phyloP scores from a whole-genome alignment of 2,329 filamentous ascomycete genomes.

The Colletotrichum theobromicola region DNA sequence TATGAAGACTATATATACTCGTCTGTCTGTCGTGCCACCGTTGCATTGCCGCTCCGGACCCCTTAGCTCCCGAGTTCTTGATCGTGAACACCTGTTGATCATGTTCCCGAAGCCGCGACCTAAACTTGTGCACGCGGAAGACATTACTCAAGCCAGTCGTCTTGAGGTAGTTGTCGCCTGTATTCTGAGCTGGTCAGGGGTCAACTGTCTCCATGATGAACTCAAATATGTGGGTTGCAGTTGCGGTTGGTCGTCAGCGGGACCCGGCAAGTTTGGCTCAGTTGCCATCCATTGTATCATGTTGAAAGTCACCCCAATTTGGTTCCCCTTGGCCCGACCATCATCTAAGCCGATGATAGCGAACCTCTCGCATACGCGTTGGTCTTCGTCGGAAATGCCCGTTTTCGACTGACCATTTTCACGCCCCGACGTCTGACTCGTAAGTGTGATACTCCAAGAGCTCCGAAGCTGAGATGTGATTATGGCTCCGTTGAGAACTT shows the following conservation, averaged over 20 bases:
- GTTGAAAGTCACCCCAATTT: background rate
- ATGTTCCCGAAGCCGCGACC: background rate
- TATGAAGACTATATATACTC: background rate
- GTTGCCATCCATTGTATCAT: background rate
- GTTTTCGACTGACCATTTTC: background rate
- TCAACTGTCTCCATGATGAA: background rate
- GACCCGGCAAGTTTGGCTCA: background rate
- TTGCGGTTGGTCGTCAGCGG: background rate
- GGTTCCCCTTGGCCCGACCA: background rate
- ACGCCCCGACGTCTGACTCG: background rate
- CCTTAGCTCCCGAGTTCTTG: background rate
- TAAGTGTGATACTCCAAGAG: background rate
- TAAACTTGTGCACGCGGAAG: background rate
- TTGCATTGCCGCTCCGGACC: background rate
- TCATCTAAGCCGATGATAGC: background rate
- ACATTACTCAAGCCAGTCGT: background rate
- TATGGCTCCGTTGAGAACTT: background rate
- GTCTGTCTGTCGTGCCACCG: background rate
- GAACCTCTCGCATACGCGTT: background rate
- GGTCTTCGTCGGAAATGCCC: background rate
- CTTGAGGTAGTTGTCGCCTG: background rate
- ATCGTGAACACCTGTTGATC: background rate
- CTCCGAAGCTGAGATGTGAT: background rate
- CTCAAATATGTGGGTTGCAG: background rate
- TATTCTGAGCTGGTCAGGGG: background rate